Conservation (phyloP, 2,329 filamentous ascomycete species). For the Claviceps maximensis region DNA sequence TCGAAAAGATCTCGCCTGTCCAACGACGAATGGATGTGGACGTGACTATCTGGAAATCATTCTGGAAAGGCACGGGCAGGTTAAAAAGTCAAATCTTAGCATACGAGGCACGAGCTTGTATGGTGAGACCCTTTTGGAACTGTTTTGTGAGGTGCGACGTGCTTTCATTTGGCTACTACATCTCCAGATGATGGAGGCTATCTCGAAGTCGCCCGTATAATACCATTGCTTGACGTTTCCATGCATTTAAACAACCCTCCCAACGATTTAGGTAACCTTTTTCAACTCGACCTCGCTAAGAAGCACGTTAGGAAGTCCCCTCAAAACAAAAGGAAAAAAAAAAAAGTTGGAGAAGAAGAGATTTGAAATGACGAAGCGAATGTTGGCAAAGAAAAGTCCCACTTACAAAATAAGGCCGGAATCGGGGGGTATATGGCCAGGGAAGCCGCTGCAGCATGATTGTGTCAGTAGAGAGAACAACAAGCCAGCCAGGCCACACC, state of each 20-base stretch:
- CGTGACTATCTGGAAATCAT: background rate
- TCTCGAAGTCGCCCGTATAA: background rate
- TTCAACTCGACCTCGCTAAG: conserved; percentile 6
- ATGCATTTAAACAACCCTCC: background rate
- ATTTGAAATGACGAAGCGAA: too few relatives aligned
- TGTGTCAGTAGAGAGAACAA: background rate
- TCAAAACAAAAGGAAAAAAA: background rate
- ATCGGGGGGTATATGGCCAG: conserved; percentile 53
- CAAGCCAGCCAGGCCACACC: background rate
- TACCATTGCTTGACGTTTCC: background rate
- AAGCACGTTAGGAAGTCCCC: conserved; percentile 2
- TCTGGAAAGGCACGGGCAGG: background rate
- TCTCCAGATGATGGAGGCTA: background rate
- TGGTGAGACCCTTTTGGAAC: background rate
- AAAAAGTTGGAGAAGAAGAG: too few relatives aligned
- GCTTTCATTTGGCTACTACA: background rate
- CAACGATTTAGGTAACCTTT: background rate
- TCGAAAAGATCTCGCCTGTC: too few relatives aligned
- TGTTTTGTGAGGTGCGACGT: background rate
- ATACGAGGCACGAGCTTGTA: background rate
- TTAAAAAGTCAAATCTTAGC: background rate
- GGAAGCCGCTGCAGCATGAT: conserved; percentile 52
- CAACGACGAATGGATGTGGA: background rate
- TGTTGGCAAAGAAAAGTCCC: background rate
- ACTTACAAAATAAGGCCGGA: conserved; percentile 4